A percentile compares a stretch with the other conserved stretches of the same genome.
phyloP scores from a whole-genome alignment of 2,329 filamentous ascomycete genomes.

The Nectriaceae sp. region DNA sequence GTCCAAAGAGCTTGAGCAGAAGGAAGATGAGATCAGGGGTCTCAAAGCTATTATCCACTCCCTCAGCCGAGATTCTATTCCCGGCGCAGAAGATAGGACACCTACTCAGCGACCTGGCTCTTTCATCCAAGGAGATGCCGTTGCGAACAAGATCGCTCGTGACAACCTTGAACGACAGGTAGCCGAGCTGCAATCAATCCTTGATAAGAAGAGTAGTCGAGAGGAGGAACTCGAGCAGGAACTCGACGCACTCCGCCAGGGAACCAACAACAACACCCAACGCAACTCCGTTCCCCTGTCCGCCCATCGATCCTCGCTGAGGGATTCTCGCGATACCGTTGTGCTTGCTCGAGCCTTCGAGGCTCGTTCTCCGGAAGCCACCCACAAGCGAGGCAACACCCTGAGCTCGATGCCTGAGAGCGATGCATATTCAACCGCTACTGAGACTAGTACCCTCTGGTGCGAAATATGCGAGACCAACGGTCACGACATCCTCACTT shows the following conservation, averaged over 20 bases:
- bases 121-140: constrained; percentile 34
- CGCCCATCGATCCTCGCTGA: constrained; percentile 56
- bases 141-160: constrained; percentile 35
- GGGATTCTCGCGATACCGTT: constrained; percentile 68
- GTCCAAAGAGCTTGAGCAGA: constrained; percentile 82
- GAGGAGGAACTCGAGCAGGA: constrained; percentile 89
- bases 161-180: constrained; percentile 81
- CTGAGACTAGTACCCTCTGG: constrained; percentile 76
- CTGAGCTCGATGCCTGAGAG: constrained; percentile 72
- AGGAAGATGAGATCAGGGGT: constrained; percentile 95
- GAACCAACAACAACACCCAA: constrained; percentile 10
- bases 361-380: constrained; percentile 44
- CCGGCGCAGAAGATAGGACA: constrained; percentile 38
- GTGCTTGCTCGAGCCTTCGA: constrained; percentile 56
- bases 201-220: constrained; percentile 70
- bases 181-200: constrained; percentile 70
- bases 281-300: constrained; percentile 40
- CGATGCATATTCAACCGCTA: constrained; percentile 68
- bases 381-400: constrained; percentile 53
- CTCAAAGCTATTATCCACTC: constrained; percentile 98
- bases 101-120: constrained; percentile 35
- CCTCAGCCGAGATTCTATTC: constrained; percentile 75
- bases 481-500: constrained; percentile 92
- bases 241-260: constrained; percentile 58
- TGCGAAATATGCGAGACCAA: constrained; percentile 94